A percentile compares a stretch with the other conserved stretches of the same genome.
Conservation (phyloP, 805 yeast species). For the Maudiozyma pseudohumilis region DNA sequence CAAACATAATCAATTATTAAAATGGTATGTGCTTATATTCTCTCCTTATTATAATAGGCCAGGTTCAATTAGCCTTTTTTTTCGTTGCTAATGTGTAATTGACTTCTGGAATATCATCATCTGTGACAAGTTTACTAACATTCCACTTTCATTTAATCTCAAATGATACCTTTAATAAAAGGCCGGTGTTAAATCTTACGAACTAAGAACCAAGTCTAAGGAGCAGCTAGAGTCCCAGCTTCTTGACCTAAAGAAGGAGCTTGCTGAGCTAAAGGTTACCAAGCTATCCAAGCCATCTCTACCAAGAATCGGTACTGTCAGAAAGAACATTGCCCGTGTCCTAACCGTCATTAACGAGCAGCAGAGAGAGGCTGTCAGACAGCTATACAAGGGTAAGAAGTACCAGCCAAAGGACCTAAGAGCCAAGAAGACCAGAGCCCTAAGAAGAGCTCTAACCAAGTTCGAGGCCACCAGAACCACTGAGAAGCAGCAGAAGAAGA, state of each 20-base stretch:
- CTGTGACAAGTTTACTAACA: neutral
- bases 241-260: conserved; percentile 92
- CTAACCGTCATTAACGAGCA: conserved; percentile 93
- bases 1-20: neutral
- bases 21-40: neutral
- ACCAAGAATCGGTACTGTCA: conserved; percentile 93
- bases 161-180: neutral
- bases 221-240: conserved; percentile 91
- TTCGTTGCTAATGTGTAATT: neutral
- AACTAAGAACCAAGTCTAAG: conserved; percentile 94
- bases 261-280: conserved; percentile 93
- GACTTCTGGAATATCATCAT: no score
- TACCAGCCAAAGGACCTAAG: conserved; percentile 97
- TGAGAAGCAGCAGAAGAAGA: conserved; percentile 83
- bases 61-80: no score
- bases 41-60: no score
- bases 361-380: conserved; percentile 93
- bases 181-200: conserved; percentile 92
- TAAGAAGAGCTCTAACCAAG: conserved; percentile 92
- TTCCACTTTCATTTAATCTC: neutral
- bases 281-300: conserved; percentile 84
- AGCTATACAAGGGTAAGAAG: conserved; percentile 90
- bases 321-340: conserved; percentile 97
- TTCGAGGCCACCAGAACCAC: conserved; percentile 75
- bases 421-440: conserved; percentile 99